Percentiles rank a stretch among this genome's conserved stretches.
phyloP scores from a whole-genome alignment of 2,329 filamentous ascomycete species.

The Penicillium occitanis region DNA sequence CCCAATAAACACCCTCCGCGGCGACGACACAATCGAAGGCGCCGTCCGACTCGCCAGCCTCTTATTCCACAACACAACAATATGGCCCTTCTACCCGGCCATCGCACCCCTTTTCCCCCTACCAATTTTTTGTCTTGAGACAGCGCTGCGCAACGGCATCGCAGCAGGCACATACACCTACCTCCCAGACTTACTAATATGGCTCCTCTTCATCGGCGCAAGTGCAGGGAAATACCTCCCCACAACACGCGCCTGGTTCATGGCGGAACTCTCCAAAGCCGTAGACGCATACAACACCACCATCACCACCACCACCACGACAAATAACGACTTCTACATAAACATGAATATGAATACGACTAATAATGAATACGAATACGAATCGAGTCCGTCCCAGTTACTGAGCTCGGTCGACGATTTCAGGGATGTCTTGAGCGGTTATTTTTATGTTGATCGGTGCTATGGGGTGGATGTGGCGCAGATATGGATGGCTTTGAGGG shows the following conservation, averaged over 20 bases:
- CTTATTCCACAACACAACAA: constrained; percentile 41
- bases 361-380: background rate
- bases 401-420: constrained; percentile 37
- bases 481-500: constrained; percentile 30
- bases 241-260: constrained; percentile 30
- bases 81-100: constrained; percentile 42
- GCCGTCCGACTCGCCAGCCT: constrained; percentile 40
- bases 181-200: constrained; percentile 37
- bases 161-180: constrained; percentile 33
- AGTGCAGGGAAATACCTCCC: constrained; percentile 27
- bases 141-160: constrained; percentile 36
- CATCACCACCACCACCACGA: background rate
- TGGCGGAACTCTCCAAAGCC: constrained; percentile 28
- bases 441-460: constrained; percentile 39
- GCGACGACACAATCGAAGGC: constrained; percentile 41
- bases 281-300: background rate
- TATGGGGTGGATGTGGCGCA: constrained; percentile 33
- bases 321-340: constrained; percentile 24
- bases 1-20: constrained; percentile 24
- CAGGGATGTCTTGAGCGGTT: constrained; percentile 32
- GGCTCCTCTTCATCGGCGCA: constrained; percentile 39
- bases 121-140: constrained; percentile 35
- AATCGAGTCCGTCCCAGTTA: background rate
- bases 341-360: background rate
- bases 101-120: constrained; percentile 37